Evolutionary conservation across 768 basidiomycete species (phyloP).

Genomic region (Coprinopsis sp.): DNA sequence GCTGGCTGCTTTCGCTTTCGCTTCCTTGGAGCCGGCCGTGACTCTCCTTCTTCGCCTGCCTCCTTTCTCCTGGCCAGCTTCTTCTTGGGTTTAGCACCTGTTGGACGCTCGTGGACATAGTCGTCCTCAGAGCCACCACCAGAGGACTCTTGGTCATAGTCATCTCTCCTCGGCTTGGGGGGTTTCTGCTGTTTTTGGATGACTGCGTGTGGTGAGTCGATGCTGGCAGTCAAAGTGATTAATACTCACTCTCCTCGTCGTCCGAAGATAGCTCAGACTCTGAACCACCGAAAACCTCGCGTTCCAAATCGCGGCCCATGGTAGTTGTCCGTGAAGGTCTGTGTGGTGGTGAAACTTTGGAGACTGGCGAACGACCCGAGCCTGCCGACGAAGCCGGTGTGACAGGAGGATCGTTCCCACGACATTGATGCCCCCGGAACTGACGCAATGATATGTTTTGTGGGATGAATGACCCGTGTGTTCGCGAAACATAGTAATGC

Average conservation of each 20-base stretch:
- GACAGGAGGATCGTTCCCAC: neutral
- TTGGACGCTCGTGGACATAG: constrained; percentile 37
- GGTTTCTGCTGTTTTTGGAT: constrained; percentile 31
- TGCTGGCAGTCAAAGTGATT: neutral
- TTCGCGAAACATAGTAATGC: no score
- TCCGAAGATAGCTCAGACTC: constrained; percentile 81
- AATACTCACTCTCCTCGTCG: constrained; percentile 53
- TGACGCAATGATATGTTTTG: neutral
- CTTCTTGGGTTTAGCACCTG: constrained; percentile 30
- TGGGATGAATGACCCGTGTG: neutral
- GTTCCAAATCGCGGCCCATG: constrained; percentile 22
- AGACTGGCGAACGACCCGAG: neutral
- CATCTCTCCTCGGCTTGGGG: constrained; percentile 32
- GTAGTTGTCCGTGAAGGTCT: neutral
- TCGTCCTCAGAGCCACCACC: constrained; percentile 47
- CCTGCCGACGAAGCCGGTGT: neutral
- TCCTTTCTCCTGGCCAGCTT: constrained; percentile 21
- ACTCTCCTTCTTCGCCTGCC: constrained; percentile 24
- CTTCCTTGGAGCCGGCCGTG: constrained; percentile 34
- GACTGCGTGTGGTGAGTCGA: constrained; percentile 1
- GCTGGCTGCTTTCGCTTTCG: constrained; percentile 58
- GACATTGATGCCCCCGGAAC: neutral
- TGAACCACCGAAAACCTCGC: constrained; percentile 77
- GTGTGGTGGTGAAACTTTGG: neutral
- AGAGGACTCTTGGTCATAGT: constrained; percentile 43